Conservation (phyloP, 108 stramenopile genomes). For the Cyclotella distinguenda region DNA sequence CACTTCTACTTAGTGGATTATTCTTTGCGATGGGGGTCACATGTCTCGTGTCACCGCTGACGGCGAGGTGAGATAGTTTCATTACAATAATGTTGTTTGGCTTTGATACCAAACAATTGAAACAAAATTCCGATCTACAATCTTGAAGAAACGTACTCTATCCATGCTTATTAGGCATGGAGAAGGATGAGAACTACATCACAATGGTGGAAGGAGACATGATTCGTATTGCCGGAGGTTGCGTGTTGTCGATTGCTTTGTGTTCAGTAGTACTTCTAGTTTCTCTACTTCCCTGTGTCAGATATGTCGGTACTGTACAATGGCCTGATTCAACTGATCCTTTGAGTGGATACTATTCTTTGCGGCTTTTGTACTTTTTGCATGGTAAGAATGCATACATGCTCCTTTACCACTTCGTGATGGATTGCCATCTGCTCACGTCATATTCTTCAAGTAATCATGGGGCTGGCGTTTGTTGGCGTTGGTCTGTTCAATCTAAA, state of each 20-base stretch:
- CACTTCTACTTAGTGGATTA: slow-evolving; percentile 12
- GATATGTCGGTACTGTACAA: slow-evolving; percentile 9
- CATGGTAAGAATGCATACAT: slow-evolving; percentile 23
- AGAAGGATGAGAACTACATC: slow-evolving; percentile 10
- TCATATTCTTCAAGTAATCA: slow-evolving; percentile 13
- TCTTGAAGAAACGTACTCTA: slow-evolving; percentile 33
- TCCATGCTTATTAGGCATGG: slow-evolving; percentile 38
- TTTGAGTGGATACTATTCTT: slow-evolving; percentile 25
- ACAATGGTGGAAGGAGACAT: slow-evolving; percentile 29
- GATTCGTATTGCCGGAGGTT: slow-evolving; percentile 40
- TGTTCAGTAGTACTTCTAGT: slow-evolving; percentile 32
- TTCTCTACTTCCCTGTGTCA: slow-evolving; percentile 31
- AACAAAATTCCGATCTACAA: neutral
- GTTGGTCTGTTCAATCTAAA: slow-evolving; percentile 36
- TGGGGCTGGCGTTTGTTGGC: slow-evolving; percentile 35
- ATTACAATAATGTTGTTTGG: too few species aligned
- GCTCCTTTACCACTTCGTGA: too few species aligned
- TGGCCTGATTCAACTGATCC: neutral
- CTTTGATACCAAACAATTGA: too few species aligned
- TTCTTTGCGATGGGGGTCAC: slow-evolving; percentile 28
- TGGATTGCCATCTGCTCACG: too few species aligned
- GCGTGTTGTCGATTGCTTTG: slow-evolving; percentile 34
- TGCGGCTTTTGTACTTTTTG: slow-evolving; percentile 31
- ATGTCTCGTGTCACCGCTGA: slow-evolving; percentile 24
- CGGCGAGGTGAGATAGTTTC: slow-evolving; percentile 12